Conservation (phyloP, 768 basidiomycete species). For the Nidularia pulvinata region DNA sequence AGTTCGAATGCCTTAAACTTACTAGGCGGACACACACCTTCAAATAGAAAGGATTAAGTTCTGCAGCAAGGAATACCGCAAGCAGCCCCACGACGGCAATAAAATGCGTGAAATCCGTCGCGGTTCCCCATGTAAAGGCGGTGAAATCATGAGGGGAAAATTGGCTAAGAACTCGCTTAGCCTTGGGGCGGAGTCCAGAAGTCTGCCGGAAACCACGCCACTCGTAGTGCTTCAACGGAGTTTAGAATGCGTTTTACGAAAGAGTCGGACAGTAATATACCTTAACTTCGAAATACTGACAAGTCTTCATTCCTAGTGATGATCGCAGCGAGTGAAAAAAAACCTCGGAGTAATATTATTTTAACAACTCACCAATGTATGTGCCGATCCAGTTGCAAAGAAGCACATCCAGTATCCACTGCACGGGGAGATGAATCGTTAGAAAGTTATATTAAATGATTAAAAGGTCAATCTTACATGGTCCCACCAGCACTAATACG, state of each 20-base stretch:
- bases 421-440: slow-evolving; percentile 7
- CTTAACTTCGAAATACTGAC: slow-evolving; percentile 88
- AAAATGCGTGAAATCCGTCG: slow-evolving; percentile 72
- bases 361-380: slow-evolving; percentile 58
- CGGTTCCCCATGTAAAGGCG: slow-evolving; percentile 86
- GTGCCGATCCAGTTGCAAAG: slow-evolving; percentile 90
- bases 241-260: background rate
- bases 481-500: slow-evolving; percentile 86
- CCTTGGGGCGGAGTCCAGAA: slow-evolving; percentile 76
- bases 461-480: slow-evolving; percentile 53
- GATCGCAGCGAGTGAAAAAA: slow-evolving; percentile 7
- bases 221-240: slow-evolving; percentile 62
- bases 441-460: slow-evolving; percentile 4
- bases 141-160: slow-evolving; percentile 90
- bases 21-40: slow-evolving; percentile 51
- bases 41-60: slow-evolving; percentile 87
- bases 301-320: slow-evolving; percentile 76
- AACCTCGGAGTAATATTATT: background rate
- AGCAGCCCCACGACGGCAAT: slow-evolving; percentile 74
- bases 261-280: slow-evolving; percentile 31
- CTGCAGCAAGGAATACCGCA: slow-evolving; percentile 79
- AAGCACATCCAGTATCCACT: slow-evolving; percentile 90
- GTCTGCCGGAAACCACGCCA: slow-evolving; percentile 86
- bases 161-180: slow-evolving; percentile 77
- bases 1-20: too few relatives aligned